Percentiles rank a stretch among this genome's conserved stretches.
phyloP scores from a whole-genome alignment of 805 yeast genomes.

The Lipomyces japonicus region DNA sequence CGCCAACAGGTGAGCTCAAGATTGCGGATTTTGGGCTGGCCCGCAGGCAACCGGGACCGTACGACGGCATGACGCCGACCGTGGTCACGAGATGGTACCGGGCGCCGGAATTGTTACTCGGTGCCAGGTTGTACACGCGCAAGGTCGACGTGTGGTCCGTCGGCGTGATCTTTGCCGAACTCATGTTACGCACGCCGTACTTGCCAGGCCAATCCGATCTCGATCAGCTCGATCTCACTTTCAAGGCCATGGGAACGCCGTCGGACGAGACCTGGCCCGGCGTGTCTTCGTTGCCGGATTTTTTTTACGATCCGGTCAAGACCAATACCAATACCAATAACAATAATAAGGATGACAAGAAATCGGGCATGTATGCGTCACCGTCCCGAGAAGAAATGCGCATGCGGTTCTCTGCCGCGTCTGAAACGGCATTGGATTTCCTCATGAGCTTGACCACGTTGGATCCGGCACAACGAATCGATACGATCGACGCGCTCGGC shows the following conservation, averaged over 20 bases:
- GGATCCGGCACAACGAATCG: conserved; percentile 89
- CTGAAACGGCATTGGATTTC: conserved; percentile 76
- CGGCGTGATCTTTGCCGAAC: conserved; percentile 92
- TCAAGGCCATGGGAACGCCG: conserved; percentile 94
- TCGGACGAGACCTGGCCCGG: conserved; percentile 90
- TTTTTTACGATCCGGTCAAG: conserved; percentile 58
- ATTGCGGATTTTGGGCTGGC: conserved; percentile 98
- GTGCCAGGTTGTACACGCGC: conserved; percentile 81
- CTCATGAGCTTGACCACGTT: conserved; percentile 47
- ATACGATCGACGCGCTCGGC: conserved; percentile 84
- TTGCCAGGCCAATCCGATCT: conserved; percentile 87
- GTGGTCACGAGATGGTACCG: conserved; percentile 98
- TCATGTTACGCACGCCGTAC: conserved; percentile 93
- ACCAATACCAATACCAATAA: conserved; percentile 5
- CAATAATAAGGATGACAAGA: conserved; percentile 14
- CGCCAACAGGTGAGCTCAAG: conserved; percentile 84
- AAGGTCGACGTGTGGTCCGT: conserved; percentile 96
- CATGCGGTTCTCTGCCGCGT: conserved; percentile 62
- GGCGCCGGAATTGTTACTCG: conserved; percentile 89
- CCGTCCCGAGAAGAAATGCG: conserved; percentile 84
- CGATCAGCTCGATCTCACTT: conserved; percentile 90
- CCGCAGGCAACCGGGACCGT: conserved; percentile 69
- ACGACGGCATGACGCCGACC: conserved; percentile 72
- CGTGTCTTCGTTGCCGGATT: conserved; percentile 75
- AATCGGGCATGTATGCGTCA: conserved; percentile 21